A percentile compares a stretch with the other conserved stretches of the same genome.
Conservation (phyloP, 257 asterid species). For the Fraxinus cuspidata region DNA sequence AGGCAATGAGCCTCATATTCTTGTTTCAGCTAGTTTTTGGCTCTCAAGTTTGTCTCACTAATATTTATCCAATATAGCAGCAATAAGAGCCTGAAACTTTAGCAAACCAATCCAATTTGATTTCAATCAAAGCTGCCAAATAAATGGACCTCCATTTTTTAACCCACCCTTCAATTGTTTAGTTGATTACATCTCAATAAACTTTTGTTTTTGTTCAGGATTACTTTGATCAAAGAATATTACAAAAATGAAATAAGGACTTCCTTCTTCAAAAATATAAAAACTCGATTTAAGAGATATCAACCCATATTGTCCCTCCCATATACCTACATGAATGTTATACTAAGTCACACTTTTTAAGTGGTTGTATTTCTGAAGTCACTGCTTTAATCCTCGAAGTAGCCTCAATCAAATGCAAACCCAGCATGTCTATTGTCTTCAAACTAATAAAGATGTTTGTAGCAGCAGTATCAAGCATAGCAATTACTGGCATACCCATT, state of each 20-base stretch:
- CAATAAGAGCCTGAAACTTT: too few species aligned
- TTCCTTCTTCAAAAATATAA: not conserved
- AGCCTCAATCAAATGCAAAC: not conserved
- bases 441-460: constrained; percentile 7
- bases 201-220: not conserved
- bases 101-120: not conserved
- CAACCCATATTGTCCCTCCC: not conserved
- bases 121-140: not conserved
- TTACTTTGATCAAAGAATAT: not conserved
- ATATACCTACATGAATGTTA: not conserved
- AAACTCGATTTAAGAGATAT: constrained; percentile 2
- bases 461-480: not conserved
- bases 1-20: not conserved
- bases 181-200: not conserved
- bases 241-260: not conserved
- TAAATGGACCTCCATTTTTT: not conserved
- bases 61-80: not conserved
- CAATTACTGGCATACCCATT: too few species aligned
- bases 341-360: not conserved
- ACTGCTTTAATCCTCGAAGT: not conserved
- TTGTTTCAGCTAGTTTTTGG: not conserved
- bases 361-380: not conserved
- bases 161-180: not conserved
- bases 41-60: constrained; percentile 19
- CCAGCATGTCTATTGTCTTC: not conserved